These are phyloP conservation scores for Juncus inflexus DNA, from an alignment of 176 grass and related monocot genomes.

Conservation along the genomic window DNA sequence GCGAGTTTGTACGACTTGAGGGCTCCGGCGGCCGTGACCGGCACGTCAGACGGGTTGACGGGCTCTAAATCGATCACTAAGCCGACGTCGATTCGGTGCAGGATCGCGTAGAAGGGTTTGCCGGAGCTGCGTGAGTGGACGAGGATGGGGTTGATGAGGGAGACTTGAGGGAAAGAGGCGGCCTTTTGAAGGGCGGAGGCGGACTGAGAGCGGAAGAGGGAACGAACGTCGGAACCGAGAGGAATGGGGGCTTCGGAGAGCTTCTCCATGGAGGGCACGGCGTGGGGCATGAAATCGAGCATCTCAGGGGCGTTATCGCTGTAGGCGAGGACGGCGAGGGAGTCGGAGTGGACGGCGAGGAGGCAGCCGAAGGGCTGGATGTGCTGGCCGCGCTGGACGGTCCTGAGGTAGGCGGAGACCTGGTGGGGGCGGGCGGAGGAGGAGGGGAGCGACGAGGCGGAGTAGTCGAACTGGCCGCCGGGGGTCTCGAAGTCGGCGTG, in stretches of 20 bases:
- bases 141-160: constrained; percentile 82
- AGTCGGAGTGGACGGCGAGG: constrained; percentile 62
- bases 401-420: constrained; percentile 71
- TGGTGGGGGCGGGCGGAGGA: constrained; percentile 7
- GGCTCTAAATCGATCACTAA: constrained; percentile 89
- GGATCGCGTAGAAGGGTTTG: constrained; percentile 94
- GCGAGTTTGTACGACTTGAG: constrained; percentile 93
- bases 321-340: constrained; percentile 66
- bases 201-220: constrained; percentile 71
- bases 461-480: constrained; percentile 62
- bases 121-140: constrained; percentile 82
- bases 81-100: constrained; percentile 74
- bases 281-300: constrained; percentile 88
- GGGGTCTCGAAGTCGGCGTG: constrained; percentile 77
- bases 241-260: constrained; percentile 40
- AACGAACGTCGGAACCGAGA: constrained; percentile 58
- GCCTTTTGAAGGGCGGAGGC: constrained; percentile 77
- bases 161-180: constrained; percentile 63
- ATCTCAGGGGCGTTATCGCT: constrained; percentile 96
- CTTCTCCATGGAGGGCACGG: constrained; percentile 89
- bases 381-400: constrained; percentile 66
- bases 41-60: constrained; percentile 74
- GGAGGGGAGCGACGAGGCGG: constrained; percentile 40
- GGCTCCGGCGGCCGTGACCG: constrained; percentile 65
- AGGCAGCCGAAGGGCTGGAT: constrained; percentile 91